A percentile compares a stretch with the other conserved stretches of the same genome.
These are phyloP conservation scores for Calendula officinalis DNA, from an alignment of 129 eudicot species.

Conservation along the genomic window DNA sequence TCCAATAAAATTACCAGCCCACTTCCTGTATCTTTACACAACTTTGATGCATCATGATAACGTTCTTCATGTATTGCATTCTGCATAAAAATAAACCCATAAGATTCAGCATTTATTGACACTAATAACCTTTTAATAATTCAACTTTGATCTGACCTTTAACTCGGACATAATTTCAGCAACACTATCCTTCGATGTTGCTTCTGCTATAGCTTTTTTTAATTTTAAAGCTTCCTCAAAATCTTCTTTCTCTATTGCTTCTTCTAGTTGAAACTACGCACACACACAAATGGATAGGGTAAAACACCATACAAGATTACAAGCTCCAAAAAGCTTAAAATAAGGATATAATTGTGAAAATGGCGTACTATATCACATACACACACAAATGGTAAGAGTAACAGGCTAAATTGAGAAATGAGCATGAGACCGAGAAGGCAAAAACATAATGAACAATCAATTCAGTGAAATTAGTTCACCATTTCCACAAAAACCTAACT, in stretches of 20 bases:
- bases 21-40: constrained; percentile 85
- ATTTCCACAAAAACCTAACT: too few relatives aligned
- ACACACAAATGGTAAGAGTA: neutral
- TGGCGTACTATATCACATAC: neutral
- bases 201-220: constrained; percentile 69
- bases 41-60: constrained; percentile 86
- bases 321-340: neutral
- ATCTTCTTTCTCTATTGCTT: constrained; percentile 95
- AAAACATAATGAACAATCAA: neutral
- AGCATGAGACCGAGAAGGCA: neutral
- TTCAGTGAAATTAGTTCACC: neutral
- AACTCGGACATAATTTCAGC: constrained; percentile 82
- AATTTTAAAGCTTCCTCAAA: constrained; percentile 88
- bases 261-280: constrained; percentile 92
- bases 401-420: neutral
- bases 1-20: constrained; percentile 69
- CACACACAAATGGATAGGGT: constrained; percentile 3
- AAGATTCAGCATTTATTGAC: constrained; percentile 15
- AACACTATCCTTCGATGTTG: constrained; percentile 76
- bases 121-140: constrained; percentile 18
- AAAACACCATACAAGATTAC: neutral
- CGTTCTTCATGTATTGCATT: constrained; percentile 88
- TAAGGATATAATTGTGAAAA: neutral
- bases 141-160: constrained; percentile 47
- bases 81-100: constrained; percentile 45